These are phyloP conservation scores for Trametes gibbosa DNA, from an alignment of 768 basidiomycete genomes.

Conservation along the genomic window DNA sequence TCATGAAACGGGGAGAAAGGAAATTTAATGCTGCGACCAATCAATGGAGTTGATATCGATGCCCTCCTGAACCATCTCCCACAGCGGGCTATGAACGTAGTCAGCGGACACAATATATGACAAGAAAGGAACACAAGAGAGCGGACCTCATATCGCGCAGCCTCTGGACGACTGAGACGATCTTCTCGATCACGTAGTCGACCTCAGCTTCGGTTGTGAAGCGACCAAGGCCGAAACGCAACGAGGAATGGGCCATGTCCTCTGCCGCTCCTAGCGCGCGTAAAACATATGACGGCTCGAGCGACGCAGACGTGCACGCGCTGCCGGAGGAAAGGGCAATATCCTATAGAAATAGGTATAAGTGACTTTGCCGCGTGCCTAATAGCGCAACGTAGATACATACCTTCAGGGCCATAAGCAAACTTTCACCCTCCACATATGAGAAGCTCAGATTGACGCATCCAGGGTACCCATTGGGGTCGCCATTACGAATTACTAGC, in stretches of 20 bases:
- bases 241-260: constrained; percentile 98
- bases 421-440: constrained; percentile 95
- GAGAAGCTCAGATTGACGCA: constrained; percentile 95
- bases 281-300: constrained; percentile 97
- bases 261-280: constrained; percentile 95
- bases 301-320: constrained; percentile 96
- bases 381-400: constrained; percentile 12
- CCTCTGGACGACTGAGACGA: constrained; percentile 80
- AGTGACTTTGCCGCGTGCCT: background rate
- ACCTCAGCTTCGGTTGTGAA: constrained; percentile 98
- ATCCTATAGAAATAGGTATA: constrained; percentile 51
- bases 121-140: constrained; percentile 5
- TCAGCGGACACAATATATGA: background rate
- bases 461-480: constrained; percentile 87
- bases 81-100: constrained; percentile 65
- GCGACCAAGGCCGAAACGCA: constrained; percentile 95
- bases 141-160: constrained; percentile 91
- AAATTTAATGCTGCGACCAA: constrained; percentile 72
- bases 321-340: constrained; percentile 97
- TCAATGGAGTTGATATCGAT: constrained; percentile 94
- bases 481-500: constrained; percentile 93
- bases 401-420: constrained; percentile 97
- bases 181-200: constrained; percentile 88
- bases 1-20: background rate
- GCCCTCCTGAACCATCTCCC: constrained; percentile 99